Evolutionary conservation across 176 grass and related monocot genomes (phyloP).

Genomic region (Elymus sibiricus): DNA sequence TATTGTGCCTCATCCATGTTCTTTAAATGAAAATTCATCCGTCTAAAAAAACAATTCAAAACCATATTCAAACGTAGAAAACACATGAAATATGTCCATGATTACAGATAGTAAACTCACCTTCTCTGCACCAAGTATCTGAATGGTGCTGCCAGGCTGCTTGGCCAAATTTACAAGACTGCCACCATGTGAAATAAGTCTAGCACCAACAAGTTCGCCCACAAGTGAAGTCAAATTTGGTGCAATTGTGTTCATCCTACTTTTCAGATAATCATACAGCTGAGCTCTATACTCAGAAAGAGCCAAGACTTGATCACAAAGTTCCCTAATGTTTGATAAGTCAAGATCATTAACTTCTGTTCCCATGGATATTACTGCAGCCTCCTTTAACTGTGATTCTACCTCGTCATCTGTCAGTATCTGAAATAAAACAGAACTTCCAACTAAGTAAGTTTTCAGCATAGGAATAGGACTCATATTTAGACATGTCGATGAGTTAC

Average conservation of each 20-base stretch:
- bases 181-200: conserved; percentile 86
- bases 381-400: conserved; percentile 78
- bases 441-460: neutral
- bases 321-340: conserved; percentile 69
- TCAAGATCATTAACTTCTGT: conserved; percentile 90
- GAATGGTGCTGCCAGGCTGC: conserved; percentile 87
- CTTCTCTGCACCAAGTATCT: conserved; percentile 94
- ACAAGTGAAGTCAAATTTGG: conserved; percentile 78
- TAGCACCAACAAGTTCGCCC: conserved; percentile 69
- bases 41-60: neutral
- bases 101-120: conserved; percentile 28
- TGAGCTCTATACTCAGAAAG: conserved; percentile 95
- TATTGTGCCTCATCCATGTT: neutral
- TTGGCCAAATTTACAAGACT: conserved; percentile 90
- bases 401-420: conserved; percentile 65
- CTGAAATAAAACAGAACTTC: conserved; percentile 26
- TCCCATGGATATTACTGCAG: conserved; percentile 85
- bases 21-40: neutral
- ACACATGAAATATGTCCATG: neutral
- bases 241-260: conserved; percentile 74
- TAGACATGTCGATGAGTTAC: conserved; percentile 25
- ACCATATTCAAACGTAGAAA: neutral
- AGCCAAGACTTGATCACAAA: conserved; percentile 81
- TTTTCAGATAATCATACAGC: conserved; percentile 80
- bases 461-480: neutral